Evolutionary conservation across 352 stramenopile genomes (phyloP).

Genomic region (Globisporangium perplexum): DNA sequence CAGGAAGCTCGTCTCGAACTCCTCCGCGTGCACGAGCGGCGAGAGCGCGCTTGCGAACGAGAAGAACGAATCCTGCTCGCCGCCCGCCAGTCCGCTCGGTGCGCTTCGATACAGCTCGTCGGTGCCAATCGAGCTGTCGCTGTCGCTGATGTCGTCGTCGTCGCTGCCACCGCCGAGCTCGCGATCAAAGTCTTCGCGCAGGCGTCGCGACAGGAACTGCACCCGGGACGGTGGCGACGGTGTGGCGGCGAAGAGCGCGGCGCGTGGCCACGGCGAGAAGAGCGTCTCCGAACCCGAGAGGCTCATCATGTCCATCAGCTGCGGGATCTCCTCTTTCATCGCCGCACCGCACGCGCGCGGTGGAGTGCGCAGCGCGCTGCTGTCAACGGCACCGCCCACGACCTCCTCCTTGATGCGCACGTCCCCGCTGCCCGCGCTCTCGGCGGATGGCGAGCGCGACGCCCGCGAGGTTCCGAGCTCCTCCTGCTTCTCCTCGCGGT

Average conservation of each 20-base stretch:
- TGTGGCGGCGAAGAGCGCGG: slow-evolving; percentile 10
- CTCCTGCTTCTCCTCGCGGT: slow-evolving; percentile 4
- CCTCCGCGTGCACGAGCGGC: slow-evolving; percentile 45
- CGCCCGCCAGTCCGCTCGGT: slow-evolving; percentile 25
- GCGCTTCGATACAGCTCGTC: slow-evolving; percentile 35
- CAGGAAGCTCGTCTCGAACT: slow-evolving; percentile 61
- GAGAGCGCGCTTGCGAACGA: slow-evolving; percentile 76
- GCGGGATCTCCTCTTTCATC: slow-evolving; percentile 14
- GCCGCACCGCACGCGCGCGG: slow-evolving; percentile 5
- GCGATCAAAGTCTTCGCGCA: slow-evolving; percentile 34
- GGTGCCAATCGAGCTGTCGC: slow-evolving; percentile 11
- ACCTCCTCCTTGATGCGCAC: slow-evolving; percentile 7
- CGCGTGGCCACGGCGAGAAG: slow-evolving; percentile 15
- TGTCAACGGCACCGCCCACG: slow-evolving; percentile 3
- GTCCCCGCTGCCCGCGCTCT: not conserved
- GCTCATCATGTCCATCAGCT: slow-evolving; percentile 15
- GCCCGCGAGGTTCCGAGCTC: not conserved
- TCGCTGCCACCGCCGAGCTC: too few relatives aligned
- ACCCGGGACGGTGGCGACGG: slow-evolving; percentile 26
- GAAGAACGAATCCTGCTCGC: slow-evolving; percentile 76
- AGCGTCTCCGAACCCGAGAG: slow-evolving; percentile 7
- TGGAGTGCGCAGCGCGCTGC: slow-evolving; percentile 14
- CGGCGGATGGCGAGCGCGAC: slow-evolving; percentile 1
- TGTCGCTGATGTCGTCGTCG: slow-evolving; percentile 5
- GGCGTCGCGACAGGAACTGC: slow-evolving; percentile 23